phyloP scores from a whole-genome alignment of 2,329 filamentous ascomycete genomes.

The Calonectria crousiana region DNA sequence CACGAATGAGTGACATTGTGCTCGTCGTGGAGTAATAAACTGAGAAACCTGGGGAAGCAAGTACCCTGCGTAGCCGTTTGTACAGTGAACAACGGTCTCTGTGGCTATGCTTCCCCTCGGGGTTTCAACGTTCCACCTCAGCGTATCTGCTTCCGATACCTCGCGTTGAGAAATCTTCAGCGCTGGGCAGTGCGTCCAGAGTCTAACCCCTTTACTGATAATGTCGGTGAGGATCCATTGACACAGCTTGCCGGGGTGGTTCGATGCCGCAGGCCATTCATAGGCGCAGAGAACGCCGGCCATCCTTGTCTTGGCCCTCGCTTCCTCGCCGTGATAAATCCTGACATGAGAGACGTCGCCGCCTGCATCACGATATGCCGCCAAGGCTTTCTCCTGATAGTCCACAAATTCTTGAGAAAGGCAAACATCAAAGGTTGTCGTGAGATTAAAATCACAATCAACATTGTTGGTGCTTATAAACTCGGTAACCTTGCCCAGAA shows the following conservation, averaged over 20 bases:
- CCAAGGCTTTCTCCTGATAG: conserved; percentile 50
- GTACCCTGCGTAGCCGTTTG: conserved; percentile 14
- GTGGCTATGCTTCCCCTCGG: conserved; percentile 23
- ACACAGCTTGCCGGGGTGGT: conserved; percentile 61
- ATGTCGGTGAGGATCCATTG: conserved; percentile 58
- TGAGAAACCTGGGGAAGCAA: conserved; percentile 12
- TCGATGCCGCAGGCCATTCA: conserved; percentile 63
- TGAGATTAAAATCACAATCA: conserved; percentile 59
- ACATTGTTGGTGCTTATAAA: conserved; percentile 57
- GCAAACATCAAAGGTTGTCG: conserved; percentile 62
- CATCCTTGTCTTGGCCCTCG: conserved; percentile 50
- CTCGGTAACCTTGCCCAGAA: conserved; percentile 49
- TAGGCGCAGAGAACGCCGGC: conserved; percentile 57
- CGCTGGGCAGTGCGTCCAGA: conserved; percentile 44
- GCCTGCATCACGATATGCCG: neutral
- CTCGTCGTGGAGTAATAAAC: neutral
- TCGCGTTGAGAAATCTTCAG: neutral
- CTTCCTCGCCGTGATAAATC: conserved; percentile 10
- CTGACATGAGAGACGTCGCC: conserved; percentile 15
- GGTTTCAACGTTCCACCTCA: neutral
- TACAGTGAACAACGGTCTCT: conserved; percentile 9
- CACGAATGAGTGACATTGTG: neutral
- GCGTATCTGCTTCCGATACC: neutral
- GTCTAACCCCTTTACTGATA: conserved; percentile 51
- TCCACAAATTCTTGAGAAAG: conserved; percentile 59